Evolutionary conservation across 176 grass and related monocot genomes (phyloP).

Genomic region (Ensete ventricosum): DNA sequence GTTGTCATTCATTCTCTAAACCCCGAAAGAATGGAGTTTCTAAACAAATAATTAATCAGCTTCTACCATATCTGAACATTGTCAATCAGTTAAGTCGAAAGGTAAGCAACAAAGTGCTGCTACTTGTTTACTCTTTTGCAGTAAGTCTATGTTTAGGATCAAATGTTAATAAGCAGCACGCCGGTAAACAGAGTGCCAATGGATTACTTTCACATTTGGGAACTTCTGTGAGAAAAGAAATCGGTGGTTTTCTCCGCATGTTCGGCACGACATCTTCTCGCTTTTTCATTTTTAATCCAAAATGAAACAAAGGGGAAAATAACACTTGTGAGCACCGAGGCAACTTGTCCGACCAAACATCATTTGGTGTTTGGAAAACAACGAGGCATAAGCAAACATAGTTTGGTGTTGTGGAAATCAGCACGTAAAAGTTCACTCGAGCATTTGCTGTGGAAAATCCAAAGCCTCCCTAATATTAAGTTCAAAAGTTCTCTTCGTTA

Average conservation of each 20-base stretch:
- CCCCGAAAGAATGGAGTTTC: slow-evolving; percentile 76
- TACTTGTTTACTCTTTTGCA: neutral
- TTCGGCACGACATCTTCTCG: too few relatives aligned
- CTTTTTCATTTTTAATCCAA: neutral
- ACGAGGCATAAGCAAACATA: too few relatives aligned
- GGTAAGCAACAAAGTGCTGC: too few relatives aligned
- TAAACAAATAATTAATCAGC: slow-evolving; percentile 8
- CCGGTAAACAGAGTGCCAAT: neutral
- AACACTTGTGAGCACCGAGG: neutral
- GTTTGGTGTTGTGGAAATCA: too few relatives aligned
- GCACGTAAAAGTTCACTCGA: too few relatives aligned
- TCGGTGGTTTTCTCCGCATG: neutral
- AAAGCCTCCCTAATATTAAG: too few relatives aligned
- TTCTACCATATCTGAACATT: neutral
- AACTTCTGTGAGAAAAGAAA: neutral
- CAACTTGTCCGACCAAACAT: too few relatives aligned
- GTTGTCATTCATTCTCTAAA: slow-evolving; percentile 26
- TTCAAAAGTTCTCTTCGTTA: too few relatives aligned
- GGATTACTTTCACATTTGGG: neutral
- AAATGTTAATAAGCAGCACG: neutral
- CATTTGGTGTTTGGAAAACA: too few relatives aligned
- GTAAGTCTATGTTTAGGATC: neutral
- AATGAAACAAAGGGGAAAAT: neutral
- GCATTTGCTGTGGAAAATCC: too few relatives aligned
- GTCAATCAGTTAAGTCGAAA: neutral